phyloP scores from a whole-genome alignment of 805 yeast species.

The Yarrowia deformans region DNA sequence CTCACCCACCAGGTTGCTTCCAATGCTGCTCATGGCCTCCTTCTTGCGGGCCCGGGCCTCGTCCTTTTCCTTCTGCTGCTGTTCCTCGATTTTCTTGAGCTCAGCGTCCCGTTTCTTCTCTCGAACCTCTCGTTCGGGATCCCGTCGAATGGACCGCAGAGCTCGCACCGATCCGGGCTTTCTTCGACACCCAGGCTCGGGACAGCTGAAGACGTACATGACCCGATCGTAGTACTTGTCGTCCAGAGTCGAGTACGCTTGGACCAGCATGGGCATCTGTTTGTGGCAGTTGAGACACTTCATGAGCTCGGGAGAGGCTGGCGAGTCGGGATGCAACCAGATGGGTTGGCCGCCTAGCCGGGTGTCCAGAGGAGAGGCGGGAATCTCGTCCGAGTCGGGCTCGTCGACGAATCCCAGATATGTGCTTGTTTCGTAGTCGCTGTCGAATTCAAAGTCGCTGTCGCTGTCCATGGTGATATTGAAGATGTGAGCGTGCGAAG shows the following conservation, averaged over 20 bases:
- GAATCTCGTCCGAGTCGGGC: conserved; percentile 42
- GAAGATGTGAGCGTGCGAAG: not conserved
- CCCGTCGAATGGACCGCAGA: conserved; percentile 75
- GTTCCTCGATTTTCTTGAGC: conserved; percentile 50
- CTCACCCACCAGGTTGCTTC: conserved; percentile 45
- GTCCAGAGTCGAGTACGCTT: conserved; percentile 74
- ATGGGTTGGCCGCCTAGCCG: conserved; percentile 80
- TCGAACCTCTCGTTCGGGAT: conserved; percentile 56
- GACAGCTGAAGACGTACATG: conserved; percentile 81
- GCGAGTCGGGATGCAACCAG: conserved; percentile 69
- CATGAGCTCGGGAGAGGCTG: conserved; percentile 60
- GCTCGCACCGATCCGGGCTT: conserved; percentile 75
- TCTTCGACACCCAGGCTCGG: conserved; percentile 67
- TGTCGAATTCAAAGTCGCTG: conserved; percentile 33
- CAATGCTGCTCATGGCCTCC: conserved; percentile 38
- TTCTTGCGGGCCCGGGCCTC: conserved; percentile 20
- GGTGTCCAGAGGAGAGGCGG: conserved; percentile 58
- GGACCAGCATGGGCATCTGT: conserved; percentile 71
- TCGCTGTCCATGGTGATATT: conserved; percentile 19
- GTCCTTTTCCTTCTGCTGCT: conserved; percentile 39
- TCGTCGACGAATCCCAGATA: conserved; percentile 44
- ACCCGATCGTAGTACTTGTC: conserved; percentile 77
- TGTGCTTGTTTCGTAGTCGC: conserved; percentile 33
- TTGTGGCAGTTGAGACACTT: conserved; percentile 71
- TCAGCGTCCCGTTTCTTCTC: conserved; percentile 56